Conservation (phyloP, 192 early-diverging fungal species). For the Mortierella hygrophila region DNA sequence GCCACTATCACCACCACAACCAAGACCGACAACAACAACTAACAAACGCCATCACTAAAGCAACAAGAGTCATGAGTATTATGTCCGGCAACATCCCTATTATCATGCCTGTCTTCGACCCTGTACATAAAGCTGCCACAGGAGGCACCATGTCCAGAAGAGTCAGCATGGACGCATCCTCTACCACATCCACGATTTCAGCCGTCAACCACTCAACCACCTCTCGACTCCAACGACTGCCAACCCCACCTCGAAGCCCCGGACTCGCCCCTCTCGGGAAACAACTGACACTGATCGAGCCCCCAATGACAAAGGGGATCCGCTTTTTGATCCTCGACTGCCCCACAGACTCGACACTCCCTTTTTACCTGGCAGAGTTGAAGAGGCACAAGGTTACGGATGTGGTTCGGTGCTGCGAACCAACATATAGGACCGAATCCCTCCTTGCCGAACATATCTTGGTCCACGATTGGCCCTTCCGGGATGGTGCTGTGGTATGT, state of each 20-base stretch:
- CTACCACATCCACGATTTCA: constrained; percentile 5
- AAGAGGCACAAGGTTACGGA: constrained; percentile 81
- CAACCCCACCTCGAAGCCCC: constrained; percentile 52
- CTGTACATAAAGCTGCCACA: neutral
- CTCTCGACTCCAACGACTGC: constrained; percentile 37
- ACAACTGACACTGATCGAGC: constrained; percentile 74
- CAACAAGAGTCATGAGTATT: constrained; percentile 16
- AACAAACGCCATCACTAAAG: neutral
- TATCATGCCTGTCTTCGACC: neutral
- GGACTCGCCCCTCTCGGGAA: constrained; percentile 65
- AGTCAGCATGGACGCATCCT: constrained; percentile 26
- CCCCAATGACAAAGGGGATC: constrained; percentile 64
- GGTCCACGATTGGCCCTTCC: constrained; percentile 93
- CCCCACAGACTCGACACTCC: constrained; percentile 85
- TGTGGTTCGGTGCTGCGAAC: constrained; percentile 94
- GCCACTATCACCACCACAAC: neutral
- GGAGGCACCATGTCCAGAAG: constrained; percentile 16
- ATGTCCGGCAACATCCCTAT: constrained; percentile 15
- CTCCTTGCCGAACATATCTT: constrained; percentile 73
- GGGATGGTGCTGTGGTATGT: constrained; percentile 86
- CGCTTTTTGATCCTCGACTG: constrained; percentile 95
- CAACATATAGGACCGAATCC: constrained; percentile 78
- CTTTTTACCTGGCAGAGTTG: constrained; percentile 81
- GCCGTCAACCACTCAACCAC: constrained; percentile 22
- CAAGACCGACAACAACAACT: neutral